Evolutionary conservation across 225 moss, liverwort and hornwort genomes (phyloP).

Genomic region (Lunularia cruciata): DNA sequence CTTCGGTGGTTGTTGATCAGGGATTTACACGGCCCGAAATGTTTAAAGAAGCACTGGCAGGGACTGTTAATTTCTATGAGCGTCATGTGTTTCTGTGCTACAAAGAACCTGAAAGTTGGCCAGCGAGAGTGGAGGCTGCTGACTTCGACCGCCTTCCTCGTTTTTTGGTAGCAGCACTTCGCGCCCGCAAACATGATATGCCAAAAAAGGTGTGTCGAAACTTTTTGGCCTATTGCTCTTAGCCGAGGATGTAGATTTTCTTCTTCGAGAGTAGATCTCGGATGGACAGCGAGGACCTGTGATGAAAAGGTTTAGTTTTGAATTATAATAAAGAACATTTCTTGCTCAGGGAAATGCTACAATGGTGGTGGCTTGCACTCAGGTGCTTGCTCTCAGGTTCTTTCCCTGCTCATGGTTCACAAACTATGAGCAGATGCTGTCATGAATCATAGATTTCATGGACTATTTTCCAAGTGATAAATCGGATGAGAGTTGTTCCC

Average conservation of each 20-base stretch:
- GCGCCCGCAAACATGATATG: constrained; percentile 72
- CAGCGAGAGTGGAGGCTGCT: constrained; percentile 63
- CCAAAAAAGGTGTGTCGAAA: constrained; percentile 55
- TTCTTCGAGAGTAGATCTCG: neutral
- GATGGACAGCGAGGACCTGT: no score
- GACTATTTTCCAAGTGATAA: no score
- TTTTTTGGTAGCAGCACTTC: constrained; percentile 57
- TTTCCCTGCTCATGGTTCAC: no score
- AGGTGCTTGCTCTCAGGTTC: no score
- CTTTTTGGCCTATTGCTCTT: neutral
- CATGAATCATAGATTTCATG: no score
- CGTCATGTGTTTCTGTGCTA: constrained; percentile 83
- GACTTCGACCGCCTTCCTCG: constrained; percentile 69
- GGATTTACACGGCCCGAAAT: constrained; percentile 82
- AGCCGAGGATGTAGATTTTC: neutral
- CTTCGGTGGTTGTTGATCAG: constrained; percentile 21
- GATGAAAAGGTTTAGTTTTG: no score
- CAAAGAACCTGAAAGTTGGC: constrained; percentile 73
- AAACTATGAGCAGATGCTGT: no score
- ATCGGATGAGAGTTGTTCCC: no score
- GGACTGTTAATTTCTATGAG: constrained; percentile 76
- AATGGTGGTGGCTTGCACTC: no score
- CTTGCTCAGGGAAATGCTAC: no score
- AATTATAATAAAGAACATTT: no score
- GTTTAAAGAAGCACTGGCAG: constrained; percentile 57